Base-by-base conservation (phyloP, 345 rosid genomes). In the Eucalyptus fibrosa region DNA sequence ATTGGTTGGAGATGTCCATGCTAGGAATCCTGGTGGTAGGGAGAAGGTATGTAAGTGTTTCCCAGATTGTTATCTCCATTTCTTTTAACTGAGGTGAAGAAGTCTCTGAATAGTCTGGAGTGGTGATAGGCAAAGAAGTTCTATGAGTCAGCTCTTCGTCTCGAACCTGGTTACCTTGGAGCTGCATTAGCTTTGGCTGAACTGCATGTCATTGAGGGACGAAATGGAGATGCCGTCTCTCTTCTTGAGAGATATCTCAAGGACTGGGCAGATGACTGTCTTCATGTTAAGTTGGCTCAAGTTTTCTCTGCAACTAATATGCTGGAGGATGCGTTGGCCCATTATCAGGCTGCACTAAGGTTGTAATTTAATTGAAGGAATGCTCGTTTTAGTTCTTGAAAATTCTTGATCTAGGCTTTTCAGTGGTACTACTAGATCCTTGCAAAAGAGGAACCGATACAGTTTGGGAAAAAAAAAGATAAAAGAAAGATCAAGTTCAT, bases 241-340 rank as follows among this genome's bases (percentile, higher is more conserved):
- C 93, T 98, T 88, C 99, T 98, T n/a, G 96, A 98, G 92, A 94
- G 97, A 47, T 98, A 97, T 93, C 97, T 98, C 56, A 96, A 98
- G 94, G 98, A 97, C 88, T 98, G 99, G 99, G 97, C 97, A 89
- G 99, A 98, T 92, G 99, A 97, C 89, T 97, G 98, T 89, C 98
- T 97, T 93, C 99, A 98, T 90, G 97, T 97, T 89, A 98, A 97
- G 93, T 89, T 98, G 93, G 99, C 99, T 92, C 98, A 98, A 95
- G 98, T 98, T 69, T 96, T 96, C 94, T 96, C 99, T 50, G 95
- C 96, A 17, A 97, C 98, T 60, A 94, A 94, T 94, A 94, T 93
- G 97, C 95, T 97, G 87, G 97, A 94, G 90, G 99, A 98, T 86
- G 90, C 99, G 49, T 93, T 98, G 91, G 92, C 98, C 30, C 99